phyloP scores from a whole-genome alignment of 1,284 basidiomycete genomes.

The Apiotrichum gamsii region DNA sequence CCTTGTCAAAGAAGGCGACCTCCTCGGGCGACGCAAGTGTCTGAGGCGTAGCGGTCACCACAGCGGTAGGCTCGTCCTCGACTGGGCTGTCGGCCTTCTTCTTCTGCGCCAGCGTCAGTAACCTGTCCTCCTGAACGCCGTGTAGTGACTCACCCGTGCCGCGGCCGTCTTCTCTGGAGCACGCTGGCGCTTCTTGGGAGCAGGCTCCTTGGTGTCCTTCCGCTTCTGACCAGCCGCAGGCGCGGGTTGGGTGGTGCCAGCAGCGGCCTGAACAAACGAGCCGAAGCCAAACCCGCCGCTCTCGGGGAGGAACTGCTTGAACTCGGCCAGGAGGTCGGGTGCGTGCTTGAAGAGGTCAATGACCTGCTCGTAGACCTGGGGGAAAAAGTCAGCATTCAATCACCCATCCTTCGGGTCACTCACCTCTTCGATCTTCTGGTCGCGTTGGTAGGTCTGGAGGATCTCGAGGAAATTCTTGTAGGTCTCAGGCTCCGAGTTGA shows the following conservation, averaged over 20 bases:
- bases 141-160: slow-evolving; percentile 18
- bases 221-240: slow-evolving; percentile 24
- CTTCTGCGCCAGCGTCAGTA: slow-evolving; percentile 20
- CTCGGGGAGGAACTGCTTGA: slow-evolving; percentile 91
- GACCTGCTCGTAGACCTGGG: slow-evolving; percentile 83
- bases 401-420: too few species aligned
- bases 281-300: slow-evolving; percentile 41
- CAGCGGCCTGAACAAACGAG: slow-evolving; percentile 32
- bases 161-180: slow-evolving; percentile 50
- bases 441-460: slow-evolving; percentile 94
- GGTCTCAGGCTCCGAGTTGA: slow-evolving; percentile 82
- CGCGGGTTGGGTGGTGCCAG: slow-evolving; percentile 1
- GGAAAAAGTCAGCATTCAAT: too few species aligned
- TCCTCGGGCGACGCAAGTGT: slow-evolving; percentile 68
- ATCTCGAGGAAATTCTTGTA: slow-evolving; percentile 99
- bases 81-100: slow-evolving; percentile 39
- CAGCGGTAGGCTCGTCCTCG: slow-evolving; percentile 23
- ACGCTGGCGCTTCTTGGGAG: slow-evolving; percentile 36
- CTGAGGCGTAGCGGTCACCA: slow-evolving; percentile 27
- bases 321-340: slow-evolving; percentile 87
- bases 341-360: slow-evolving; percentile 86
- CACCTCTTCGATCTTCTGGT: slow-evolving; percentile 82
- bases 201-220: slow-evolving; percentile 39
- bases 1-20: slow-evolving; percentile 87
- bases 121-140: neutral